Base-by-base conservation (phyloP, 108 stramenopile genomes). In the Cyclotella sp. region DNA sequence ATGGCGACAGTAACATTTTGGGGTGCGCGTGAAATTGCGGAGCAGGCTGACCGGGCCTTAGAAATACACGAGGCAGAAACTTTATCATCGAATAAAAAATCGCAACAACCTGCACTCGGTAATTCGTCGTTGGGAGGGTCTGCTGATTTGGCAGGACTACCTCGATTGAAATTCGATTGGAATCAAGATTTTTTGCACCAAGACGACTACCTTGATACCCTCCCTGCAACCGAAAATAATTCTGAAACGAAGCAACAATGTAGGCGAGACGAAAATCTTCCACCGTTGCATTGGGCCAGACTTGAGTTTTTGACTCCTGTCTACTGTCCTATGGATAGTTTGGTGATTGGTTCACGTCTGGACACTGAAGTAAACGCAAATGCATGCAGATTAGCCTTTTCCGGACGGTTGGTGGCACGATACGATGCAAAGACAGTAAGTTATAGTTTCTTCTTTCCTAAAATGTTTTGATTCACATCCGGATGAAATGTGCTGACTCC, bases 1-100 rank as follows among this genome's bases (percentile, higher is more conserved):
- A 93, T 98, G 96, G 98, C 97, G 14, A 93, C 91, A n/a, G 94
- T 93, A 0, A 91, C 93, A 8, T 99, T 98, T 85, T 99, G 97
- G 88, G 99, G 99, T 10, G 97, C 95, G 26, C 70, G 71, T 29
- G 97, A 99, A 75, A 76, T 99, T 22, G 84, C 72, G 26, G 65
- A 59, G 44, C 68, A 77, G 55, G 73, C 63, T 24, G 70, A 73
- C 27, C 19, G 15, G 0, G 62, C 61, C 54, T 42, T 41, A 46
- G 85, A 78, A 49, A 73, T 24, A 24, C 2, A 60, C 54, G 21
- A 54, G 45, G 26, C 45, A 51, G 63, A 70, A 21, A 45, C 18
- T 4, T 13, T 0, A 3, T 27, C 6, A 42, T 34, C 45, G 16
- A 69, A 40, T 13, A 64, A 72, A 19, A 75, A 63, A n/a, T 63